Conservation (phyloP, 73 alveolate genomes). For the Tetrahymena elliotti region DNA sequence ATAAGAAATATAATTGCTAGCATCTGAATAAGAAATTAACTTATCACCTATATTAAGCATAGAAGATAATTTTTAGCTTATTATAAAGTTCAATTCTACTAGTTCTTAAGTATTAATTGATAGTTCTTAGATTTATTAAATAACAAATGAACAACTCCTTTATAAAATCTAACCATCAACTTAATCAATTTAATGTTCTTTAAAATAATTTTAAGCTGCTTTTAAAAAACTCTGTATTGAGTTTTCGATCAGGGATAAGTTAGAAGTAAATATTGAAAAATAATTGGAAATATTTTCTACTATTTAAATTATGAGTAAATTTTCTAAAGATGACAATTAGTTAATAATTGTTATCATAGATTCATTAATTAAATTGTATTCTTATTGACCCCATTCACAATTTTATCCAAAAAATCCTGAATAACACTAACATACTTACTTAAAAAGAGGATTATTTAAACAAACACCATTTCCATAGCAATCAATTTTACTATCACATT, state of each 20-base stretch:
- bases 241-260: background rate
- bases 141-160: background rate
- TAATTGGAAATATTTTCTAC: background rate
- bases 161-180: background rate
- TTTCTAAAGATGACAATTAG: background rate
- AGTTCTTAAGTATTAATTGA: background rate
- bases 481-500: background rate
- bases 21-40: background rate
- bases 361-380: background rate
- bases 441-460: background rate
- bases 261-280: background rate
- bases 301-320: background rate
- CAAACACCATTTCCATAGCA: background rate
- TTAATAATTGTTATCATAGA: background rate
- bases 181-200: background rate
- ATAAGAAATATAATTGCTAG: background rate
- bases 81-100: background rate
- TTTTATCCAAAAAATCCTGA: background rate
- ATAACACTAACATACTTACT: background rate
- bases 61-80: background rate
- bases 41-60: background rate
- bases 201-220: background rate
- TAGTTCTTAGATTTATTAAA: background rate
- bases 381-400: background rate
- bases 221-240: background rate